Conservation (phyloP, 352 stramenopile genomes). For the Phytopythium delawarense region DNA sequence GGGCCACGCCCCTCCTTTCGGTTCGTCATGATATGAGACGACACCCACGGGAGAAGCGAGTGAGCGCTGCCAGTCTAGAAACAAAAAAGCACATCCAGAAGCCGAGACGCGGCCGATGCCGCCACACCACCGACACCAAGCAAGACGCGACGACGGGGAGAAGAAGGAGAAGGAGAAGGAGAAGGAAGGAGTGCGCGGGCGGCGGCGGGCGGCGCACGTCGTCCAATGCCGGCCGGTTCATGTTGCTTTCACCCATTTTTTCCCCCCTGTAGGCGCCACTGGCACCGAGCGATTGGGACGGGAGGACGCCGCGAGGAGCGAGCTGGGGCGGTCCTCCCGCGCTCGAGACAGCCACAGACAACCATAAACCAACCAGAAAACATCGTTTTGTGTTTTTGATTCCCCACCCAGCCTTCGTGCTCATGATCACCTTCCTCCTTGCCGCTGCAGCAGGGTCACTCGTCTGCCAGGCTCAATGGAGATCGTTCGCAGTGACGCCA, state of each 20-base stretch:
- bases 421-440: neutral
- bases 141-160: neutral
- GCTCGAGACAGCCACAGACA: neutral
- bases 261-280: neutral
- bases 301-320: neutral
- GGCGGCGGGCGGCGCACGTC: neutral
- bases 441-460: neutral
- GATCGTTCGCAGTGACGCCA: neutral
- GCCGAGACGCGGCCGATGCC: neutral
- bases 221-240: neutral
- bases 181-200: neutral
- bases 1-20: neutral
- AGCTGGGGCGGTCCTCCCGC: neutral
- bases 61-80: conserved; percentile 17
- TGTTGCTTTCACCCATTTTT: conserved; percentile 1
- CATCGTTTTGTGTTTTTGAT: conserved; percentile 1
- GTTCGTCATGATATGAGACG: conserved; percentile 8
- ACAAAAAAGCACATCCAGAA: conserved; percentile 1
- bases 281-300: neutral
- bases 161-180: neutral
- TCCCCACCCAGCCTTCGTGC: neutral
- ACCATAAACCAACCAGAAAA: conserved; percentile 6
- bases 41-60: conserved; percentile 5
- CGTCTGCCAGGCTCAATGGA: neutral
- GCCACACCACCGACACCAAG: neutral